Percentiles rank a stretch among this genome's conserved stretches.
phyloP scores from a whole-genome alignment of 345 rosid species.

The Euphorbia pulcherrima region DNA sequence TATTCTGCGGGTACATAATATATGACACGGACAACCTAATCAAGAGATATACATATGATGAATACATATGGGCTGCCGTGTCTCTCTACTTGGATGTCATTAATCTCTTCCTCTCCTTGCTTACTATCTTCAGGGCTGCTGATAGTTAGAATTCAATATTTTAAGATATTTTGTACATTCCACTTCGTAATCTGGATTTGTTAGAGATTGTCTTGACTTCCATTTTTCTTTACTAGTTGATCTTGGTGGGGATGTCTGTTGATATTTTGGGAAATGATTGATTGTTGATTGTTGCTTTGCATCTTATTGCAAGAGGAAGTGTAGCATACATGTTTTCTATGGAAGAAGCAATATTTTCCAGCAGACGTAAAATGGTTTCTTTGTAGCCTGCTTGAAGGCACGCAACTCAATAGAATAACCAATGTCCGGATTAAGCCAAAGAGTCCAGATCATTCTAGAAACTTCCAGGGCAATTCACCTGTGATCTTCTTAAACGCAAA shows the following conservation, averaged over 20 bases:
- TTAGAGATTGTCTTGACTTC: background rate
- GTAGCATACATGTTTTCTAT: background rate
- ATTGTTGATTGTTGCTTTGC: background rate
- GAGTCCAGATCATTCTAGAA: slow-evolving; percentile 56
- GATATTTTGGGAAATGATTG: background rate
- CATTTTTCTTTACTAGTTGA: background rate
- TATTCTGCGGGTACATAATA: slow-evolving; percentile 79
- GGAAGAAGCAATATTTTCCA: background rate
- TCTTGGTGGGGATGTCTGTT: background rate
- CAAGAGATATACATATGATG: slow-evolving; percentile 75
- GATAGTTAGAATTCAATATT: slow-evolving; percentile 24
- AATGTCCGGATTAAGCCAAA: background rate
- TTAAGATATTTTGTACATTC: too few species aligned
- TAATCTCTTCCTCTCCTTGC: slow-evolving; percentile 67
- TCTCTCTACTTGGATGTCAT: slow-evolving; percentile 66
- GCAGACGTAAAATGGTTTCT: background rate
- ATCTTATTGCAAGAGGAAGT: background rate
- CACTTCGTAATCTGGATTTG: background rate
- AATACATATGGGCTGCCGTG: slow-evolving; percentile 89
- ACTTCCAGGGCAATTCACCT: slow-evolving; percentile 97
- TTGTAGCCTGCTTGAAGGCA: background rate
- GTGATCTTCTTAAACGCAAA: slow-evolving; percentile 23
- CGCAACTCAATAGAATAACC: background rate
- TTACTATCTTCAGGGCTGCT: slow-evolving; percentile 71
- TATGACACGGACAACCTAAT: slow-evolving; percentile 86